Percentiles rank a stretch among this genome's conserved stretches.
Conservation (phyloP, 208 protist genomes). For the Trypanosoma scelopori region DNA sequence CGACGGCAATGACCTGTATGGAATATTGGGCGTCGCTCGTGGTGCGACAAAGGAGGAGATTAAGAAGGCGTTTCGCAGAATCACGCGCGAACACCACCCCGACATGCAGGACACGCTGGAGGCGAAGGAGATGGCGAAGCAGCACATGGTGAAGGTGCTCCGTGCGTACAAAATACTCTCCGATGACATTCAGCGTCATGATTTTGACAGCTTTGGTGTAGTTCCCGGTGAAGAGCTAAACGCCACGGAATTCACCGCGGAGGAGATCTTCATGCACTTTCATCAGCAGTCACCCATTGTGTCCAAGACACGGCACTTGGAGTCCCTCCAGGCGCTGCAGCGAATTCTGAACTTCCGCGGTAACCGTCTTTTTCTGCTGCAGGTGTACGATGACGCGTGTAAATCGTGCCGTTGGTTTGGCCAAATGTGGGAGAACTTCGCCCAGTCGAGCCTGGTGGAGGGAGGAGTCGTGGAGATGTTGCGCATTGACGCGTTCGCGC, state of each 20-base stretch:
- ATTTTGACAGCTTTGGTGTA: constrained; percentile 74
- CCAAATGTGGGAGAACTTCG: constrained; percentile 68
- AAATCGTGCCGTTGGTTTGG: constrained; percentile 57
- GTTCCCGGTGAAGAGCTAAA: constrained; percentile 61
- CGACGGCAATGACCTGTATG: constrained; percentile 61
- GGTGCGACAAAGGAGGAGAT: constrained; percentile 66
- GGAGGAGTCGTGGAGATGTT: constrained; percentile 68
- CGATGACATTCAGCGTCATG: constrained; percentile 58
- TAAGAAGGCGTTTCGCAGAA: constrained; percentile 70
- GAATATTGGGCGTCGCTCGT: constrained; percentile 51
- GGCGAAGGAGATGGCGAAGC: constrained; percentile 85
- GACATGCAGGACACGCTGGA: constrained; percentile 84
- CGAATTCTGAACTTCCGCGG: constrained; percentile 70
- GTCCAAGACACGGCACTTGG: constrained; percentile 68
- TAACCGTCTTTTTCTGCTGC: constrained; percentile 60
- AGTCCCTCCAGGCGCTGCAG: constrained; percentile 34
- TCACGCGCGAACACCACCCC: constrained; percentile 82
- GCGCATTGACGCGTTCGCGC: constrained; percentile 73
- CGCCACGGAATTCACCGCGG: constrained; percentile 41
- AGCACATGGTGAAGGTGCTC: constrained; percentile 76
- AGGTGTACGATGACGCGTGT: constrained; percentile 77
- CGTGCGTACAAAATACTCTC: constrained; percentile 79
- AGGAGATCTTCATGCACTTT: constrained; percentile 76
- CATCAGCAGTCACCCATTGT: constrained; percentile 71
- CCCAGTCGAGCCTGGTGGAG: constrained; percentile 55